A percentile compares a stretch with the other conserved stretches of the same genome.
These are phyloP conservation scores for Penicillium simplicissimum DNA, from an alignment of 495 filamentous ascomycete genomes.

Conservation along the genomic window DNA sequence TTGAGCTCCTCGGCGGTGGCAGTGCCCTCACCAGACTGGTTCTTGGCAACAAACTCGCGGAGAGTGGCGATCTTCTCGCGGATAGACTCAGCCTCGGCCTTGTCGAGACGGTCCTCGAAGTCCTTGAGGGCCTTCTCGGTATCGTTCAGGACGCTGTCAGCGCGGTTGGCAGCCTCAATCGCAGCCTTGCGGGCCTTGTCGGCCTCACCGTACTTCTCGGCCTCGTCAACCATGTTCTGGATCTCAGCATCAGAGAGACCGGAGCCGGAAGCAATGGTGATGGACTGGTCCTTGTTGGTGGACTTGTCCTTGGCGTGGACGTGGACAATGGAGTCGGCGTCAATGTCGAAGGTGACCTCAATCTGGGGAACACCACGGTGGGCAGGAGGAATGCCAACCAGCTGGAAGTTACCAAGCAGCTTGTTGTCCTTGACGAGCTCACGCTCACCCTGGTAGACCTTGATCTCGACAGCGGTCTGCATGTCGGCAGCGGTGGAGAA, in stretches of 20 bases:
- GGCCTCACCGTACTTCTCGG: constrained; percentile 90
- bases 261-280: constrained; percentile 97
- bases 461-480: constrained; percentile 99
- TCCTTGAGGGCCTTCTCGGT: constrained; percentile 99
- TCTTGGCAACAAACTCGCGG: constrained; percentile 91
- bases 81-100: constrained; percentile 89
- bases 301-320: constrained; percentile 99
- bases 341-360: constrained; percentile 99
- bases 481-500: constrained; percentile 99
- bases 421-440: constrained; percentile 99
- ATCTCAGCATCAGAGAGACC: constrained; percentile 96
- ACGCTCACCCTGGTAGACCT: constrained; percentile 99
- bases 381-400: constrained; percentile 95
- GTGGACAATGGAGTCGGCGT: constrained; percentile 98
- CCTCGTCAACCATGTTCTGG: constrained; percentile 93
- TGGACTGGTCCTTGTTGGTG: constrained; percentile 99
- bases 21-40: constrained; percentile 84
- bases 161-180: constrained; percentile 94
- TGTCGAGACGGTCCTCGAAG: constrained; percentile 92
- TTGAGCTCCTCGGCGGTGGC: constrained; percentile 89
- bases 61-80: constrained; percentile 89
- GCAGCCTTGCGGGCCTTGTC: constrained; percentile 97
- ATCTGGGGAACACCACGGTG: constrained; percentile 97
- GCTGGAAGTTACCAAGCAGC: constrained; percentile 98
- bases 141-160: constrained; percentile 94